Conservation (phyloP, 2,329 filamentous ascomycete genomes). For the Diaporthe sp. region DNA sequence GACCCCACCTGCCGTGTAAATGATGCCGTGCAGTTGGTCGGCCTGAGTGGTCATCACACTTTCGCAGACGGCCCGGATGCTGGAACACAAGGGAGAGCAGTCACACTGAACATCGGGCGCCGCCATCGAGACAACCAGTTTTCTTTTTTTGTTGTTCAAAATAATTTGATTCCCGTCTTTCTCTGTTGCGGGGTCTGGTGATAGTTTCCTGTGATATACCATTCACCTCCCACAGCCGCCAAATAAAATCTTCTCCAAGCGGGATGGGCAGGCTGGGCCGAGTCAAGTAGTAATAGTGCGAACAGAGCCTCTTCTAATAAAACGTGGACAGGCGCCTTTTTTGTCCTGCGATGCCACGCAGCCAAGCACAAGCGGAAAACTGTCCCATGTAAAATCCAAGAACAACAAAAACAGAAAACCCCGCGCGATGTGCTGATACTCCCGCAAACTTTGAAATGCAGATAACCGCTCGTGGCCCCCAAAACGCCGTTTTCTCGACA, state of each 20-base stretch:
- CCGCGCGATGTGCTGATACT: slow-evolving; percentile 12
- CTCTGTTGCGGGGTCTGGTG: slow-evolving; percentile 15
- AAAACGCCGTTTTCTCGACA: slow-evolving; percentile 39
- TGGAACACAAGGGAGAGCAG: background rate
- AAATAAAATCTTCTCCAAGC: background rate
- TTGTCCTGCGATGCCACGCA: slow-evolving; percentile 31
- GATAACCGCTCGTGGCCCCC: background rate
- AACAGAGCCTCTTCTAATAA: slow-evolving; percentile 19
- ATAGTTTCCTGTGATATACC: background rate
- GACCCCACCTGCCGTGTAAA: background rate
- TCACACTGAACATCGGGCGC: background rate
- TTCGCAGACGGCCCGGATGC: background rate
- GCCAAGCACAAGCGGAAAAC: background rate
- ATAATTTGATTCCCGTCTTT: slow-evolving; percentile 6
- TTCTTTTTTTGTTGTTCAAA: background rate
- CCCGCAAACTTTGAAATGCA: slow-evolving; percentile 18
- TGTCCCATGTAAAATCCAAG: slow-evolving; percentile 2
- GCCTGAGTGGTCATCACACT: background rate
- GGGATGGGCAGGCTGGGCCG: background rate
- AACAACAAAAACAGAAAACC: slow-evolving; percentile 21
- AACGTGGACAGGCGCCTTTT: slow-evolving; percentile 13
- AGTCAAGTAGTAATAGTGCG: slow-evolving; percentile 2
- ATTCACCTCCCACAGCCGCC: background rate
- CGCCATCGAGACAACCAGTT: background rate
- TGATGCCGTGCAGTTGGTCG: background rate